A percentile compares a stretch with the other conserved stretches of the same genome.
Conservation (phyloP, 2,329 filamentous ascomycete species). For the Diaporthe capsici region DNA sequence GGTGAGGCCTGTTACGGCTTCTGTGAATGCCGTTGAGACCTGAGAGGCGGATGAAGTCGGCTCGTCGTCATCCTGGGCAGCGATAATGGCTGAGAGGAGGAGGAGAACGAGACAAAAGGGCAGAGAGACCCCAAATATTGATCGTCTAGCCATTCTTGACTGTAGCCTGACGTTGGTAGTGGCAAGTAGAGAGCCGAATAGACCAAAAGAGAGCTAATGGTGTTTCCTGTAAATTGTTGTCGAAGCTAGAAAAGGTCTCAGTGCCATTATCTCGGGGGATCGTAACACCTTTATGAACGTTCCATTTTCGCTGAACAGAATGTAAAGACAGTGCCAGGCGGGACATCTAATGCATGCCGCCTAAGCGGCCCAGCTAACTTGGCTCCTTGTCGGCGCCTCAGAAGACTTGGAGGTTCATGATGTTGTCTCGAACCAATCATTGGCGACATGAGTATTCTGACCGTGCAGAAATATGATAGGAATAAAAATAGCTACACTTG, state of each 20-base stretch:
- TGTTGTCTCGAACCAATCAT: background rate
- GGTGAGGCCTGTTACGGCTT: constrained; percentile 51
- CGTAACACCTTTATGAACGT: background rate
- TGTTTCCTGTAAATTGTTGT: background rate
- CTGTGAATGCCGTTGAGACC: constrained; percentile 46
- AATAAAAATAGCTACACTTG: background rate
- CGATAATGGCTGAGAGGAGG: background rate
- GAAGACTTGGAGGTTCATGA: constrained; percentile 7
- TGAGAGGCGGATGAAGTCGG: constrained; percentile 4
- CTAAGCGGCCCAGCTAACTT: background rate
- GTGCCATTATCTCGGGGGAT: background rate
- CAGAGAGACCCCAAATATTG: background rate
- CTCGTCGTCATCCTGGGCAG: constrained; percentile 2
- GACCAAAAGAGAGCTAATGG: background rate
- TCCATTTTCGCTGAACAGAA: no score
- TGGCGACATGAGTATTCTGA: background rate
- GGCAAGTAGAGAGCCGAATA: no score
- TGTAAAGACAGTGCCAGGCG: background rate
- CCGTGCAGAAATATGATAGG: background rate
- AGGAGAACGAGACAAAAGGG: background rate
- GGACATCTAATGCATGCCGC: background rate
- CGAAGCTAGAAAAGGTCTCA: background rate
- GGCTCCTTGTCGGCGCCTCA: constrained; percentile 17
- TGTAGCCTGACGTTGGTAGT: background rate
- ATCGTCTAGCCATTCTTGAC: background rate